Base-by-base conservation (phyloP, 768 basidiomycete species). In the Lentinula guzmanii region DNA sequence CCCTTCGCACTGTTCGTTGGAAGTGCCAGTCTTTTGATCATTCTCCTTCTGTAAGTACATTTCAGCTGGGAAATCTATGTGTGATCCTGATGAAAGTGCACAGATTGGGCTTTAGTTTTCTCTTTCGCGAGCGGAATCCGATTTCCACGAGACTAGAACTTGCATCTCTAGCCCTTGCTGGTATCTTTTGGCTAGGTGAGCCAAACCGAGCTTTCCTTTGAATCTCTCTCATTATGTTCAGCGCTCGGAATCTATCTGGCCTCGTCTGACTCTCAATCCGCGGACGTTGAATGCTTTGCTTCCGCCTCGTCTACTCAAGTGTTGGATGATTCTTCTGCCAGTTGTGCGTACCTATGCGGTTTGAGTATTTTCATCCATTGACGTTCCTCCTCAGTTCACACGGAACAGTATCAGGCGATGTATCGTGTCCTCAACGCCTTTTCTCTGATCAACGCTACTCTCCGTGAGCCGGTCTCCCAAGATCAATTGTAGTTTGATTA, bases 391-490 rank as follows among this genome's bases (percentile, higher is more conserved):
- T 16, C 67, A 93, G 91, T 92, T 74, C 86, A 89, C 60, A 92
- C 90, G 24, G 88, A 91, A 67, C 89, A 89, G 63, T 93, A 88
- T 71, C 91, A 91, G 65, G 90, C 91, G n/a, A 91, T 92, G 77
- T 93, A 92, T 70, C 85, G 86, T 33, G 91, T 92, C 18, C 77
- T 93, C 62, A 89, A 86, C 71, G 83, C 87, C 16, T 93, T 93
- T 73, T 84, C 91, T 5, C 73, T 93, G 60, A 84, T 93, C 71
- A 93, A 92, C 67, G 84, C 87, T 54, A 78, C 80, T 46, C 79
- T 93, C 4, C 75, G 91, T 87, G 72, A 62, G 87, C 77, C 5
- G 24, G 21, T 35, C 33, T 35, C 51, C 51, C 60, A 48, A 34
- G 31, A 58, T 41, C 35, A 54, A 60, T 28, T 54, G 56, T 51